Evolutionary conservation across 805 yeast species (phyloP).

Genomic region (Metschnikowia henanensis): DNA sequence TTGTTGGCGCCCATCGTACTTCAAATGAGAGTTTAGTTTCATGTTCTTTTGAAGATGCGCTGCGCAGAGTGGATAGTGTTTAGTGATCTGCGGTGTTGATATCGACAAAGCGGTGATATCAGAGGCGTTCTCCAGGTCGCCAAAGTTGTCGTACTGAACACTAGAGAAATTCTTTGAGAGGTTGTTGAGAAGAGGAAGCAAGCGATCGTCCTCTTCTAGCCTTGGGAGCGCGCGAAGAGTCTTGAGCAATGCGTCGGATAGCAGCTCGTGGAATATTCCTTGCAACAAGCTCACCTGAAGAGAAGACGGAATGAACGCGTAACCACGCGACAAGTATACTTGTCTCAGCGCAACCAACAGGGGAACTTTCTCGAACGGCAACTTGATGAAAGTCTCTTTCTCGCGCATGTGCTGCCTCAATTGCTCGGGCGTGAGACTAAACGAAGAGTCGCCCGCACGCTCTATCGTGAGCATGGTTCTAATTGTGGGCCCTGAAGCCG

Average conservation of each 20-base stretch:
- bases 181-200: slow-evolving; percentile 80
- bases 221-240: slow-evolving; percentile 81
- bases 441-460: slow-evolving; percentile 24
- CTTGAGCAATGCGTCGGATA: slow-evolving; percentile 52
- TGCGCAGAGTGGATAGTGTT: slow-evolving; percentile 85
- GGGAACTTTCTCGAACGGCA: slow-evolving; percentile 84
- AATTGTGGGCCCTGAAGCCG: slow-evolving; percentile 52
- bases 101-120: slow-evolving; percentile 64
- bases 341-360: slow-evolving; percentile 74
- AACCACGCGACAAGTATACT: slow-evolving; percentile 66
- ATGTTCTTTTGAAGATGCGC: slow-evolving; percentile 64
- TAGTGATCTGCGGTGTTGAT: slow-evolving; percentile 49
- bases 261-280: slow-evolving; percentile 59
- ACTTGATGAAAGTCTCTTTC: slow-evolving; percentile 70
- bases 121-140: slow-evolving; percentile 29
- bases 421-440: slow-evolving; percentile 48
- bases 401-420: slow-evolving; percentile 47
- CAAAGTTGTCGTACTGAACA: slow-evolving; percentile 56
- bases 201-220: slow-evolving; percentile 87
- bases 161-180: slow-evolving; percentile 54
- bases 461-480: slow-evolving; percentile 36
- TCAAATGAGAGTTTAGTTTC: slow-evolving; percentile 64
- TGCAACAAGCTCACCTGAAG: slow-evolving; percentile 72
- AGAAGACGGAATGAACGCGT: slow-evolving; percentile 81
- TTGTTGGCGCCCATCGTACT: slow-evolving; percentile 84